Percentiles rank a stretch among this genome's conserved stretches.
These are phyloP conservation scores for Pythium aristosporum DNA, from an alignment of 352 stramenopile genomes.

Conservation along the genomic window DNA sequence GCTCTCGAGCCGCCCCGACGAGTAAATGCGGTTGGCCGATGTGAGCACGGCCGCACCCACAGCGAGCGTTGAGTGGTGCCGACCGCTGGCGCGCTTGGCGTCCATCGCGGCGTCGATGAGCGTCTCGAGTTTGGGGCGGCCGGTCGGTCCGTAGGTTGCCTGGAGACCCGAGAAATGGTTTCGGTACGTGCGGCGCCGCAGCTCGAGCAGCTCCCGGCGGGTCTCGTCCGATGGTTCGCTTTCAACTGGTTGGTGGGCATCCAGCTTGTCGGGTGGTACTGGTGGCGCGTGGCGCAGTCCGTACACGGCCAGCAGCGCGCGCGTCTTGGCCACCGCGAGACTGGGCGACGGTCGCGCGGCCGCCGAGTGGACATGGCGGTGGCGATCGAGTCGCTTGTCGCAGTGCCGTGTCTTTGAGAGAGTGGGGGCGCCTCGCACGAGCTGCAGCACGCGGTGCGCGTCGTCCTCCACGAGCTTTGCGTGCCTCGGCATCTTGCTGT, in stretches of 20 bases:
- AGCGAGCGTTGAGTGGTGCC: constrained; percentile 33
- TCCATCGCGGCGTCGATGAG: constrained; percentile 52
- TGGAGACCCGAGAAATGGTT: constrained; percentile 47
- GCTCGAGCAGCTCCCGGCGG: constrained; percentile 36
- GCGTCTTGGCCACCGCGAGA: constrained; percentile 22
- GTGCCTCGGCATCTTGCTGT: constrained; percentile 1
- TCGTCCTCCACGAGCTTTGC: constrained; percentile 48
- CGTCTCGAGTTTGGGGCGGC: constrained; percentile 45
- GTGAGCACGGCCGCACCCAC: constrained; percentile 62
- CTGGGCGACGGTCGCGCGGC: neutral
- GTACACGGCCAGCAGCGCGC: constrained; percentile 24
- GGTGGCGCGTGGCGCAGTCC: constrained; percentile 11
- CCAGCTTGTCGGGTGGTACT: neutral
- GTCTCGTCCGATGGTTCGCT: constrained; percentile 6
- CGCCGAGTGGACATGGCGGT: constrained; percentile 2
- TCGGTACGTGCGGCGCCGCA: constrained; percentile 44
- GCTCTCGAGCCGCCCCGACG: constrained; percentile 41
- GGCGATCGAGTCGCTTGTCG: neutral
- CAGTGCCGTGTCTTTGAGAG: neutral
- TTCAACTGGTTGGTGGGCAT: neutral
- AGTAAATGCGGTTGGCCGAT: constrained; percentile 39
- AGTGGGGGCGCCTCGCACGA: constrained; percentile 23
- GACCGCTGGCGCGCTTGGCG: constrained; percentile 27
- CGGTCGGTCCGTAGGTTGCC: constrained; percentile 26
- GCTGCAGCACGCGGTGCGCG: constrained; percentile 50